Evolutionary conservation across 331 rosid genomes (phyloP), one percentile per base, ranked within the genome.

Genomic region (Rhamnella rubrinervis): DNA sequence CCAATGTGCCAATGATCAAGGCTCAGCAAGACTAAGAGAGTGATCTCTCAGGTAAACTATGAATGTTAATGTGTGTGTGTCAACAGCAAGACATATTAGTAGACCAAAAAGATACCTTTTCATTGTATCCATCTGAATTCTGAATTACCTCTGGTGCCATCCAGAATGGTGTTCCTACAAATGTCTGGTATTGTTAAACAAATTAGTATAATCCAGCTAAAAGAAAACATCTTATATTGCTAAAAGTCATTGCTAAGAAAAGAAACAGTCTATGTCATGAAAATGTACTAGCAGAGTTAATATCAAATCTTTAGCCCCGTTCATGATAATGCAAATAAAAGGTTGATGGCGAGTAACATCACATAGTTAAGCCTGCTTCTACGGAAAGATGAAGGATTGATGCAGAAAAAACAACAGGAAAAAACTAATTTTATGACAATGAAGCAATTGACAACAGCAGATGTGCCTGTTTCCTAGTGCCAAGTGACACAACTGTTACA

Each of bases 81-180:
- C 40, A 59, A 55, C 47, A 55, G 20, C 59, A 66, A 68, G 19
- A 62, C 28, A 37, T 44, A 20, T 56, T 52, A 50, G 61, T 6
- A 21, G 41, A 18, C 65, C 55, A 63, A 31, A 65, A 51, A 84
- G 68, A 76, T 77, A 95, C 99, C 99, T 95, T 95, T 80, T 91
- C 99, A 74, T 95, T 86, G 75, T 95, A 95, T 74, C 99, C 99
- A 15, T 95, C 99, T 19, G 93, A 75, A 68, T 91, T 95, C 79
- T 95, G 97, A 88, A 95, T 95, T 67, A 95, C 99, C 88, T 95
- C 99, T 8, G 97, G 99, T 57, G 99, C 99, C 99, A 95, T 95
- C 99, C 99, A 95, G 77, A 91, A 95, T 44, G 99, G 99, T n/a
- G 99, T 95, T 76, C 99, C 99, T 68, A 95, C 99, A 91, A 95